Percentiles rank a stretch among this genome's conserved stretches.
phyloP scores from a whole-genome alignment of 2,329 filamentous ascomycete species.

The Pseudogymnoascus sp. region DNA sequence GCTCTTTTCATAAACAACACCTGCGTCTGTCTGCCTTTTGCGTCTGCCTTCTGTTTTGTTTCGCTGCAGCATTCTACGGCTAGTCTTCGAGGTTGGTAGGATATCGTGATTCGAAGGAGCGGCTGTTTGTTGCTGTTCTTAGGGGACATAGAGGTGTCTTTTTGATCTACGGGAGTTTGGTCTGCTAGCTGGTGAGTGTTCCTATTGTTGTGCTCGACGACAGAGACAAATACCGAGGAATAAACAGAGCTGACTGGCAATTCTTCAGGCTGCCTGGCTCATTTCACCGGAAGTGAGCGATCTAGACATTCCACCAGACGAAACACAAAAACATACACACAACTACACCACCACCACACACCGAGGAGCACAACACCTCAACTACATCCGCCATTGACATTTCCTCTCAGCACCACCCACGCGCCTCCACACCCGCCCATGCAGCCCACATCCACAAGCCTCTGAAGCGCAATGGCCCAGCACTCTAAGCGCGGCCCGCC shows the following conservation, averaged over 20 bases:
- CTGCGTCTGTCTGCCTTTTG: background rate
- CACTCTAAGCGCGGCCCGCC: slow-evolving; percentile 46
- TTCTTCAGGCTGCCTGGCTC: background rate
- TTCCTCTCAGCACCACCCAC: background rate
- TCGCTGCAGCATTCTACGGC: background rate
- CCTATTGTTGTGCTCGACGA: background rate
- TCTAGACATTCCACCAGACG: background rate
- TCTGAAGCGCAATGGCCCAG: slow-evolving; percentile 22
- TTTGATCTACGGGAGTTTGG: background rate
- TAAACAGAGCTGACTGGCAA: background rate
- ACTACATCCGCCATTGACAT: background rate
- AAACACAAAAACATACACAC: background rate
- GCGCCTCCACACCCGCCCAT: background rate
- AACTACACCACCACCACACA: background rate
- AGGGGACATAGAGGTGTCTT: background rate
- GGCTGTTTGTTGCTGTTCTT: background rate
- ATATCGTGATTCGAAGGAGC: background rate
- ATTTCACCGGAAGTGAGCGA: background rate
- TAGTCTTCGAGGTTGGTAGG: too few relatives aligned
- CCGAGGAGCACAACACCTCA: background rate
- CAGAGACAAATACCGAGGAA: background rate
- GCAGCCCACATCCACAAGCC: background rate
- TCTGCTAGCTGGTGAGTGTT: background rate
- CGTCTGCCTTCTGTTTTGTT: background rate
- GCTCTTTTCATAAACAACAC: background rate